Base-by-base conservation (phyloP, 2,329 filamentous ascomycete genomes). In the Fusarium piperis region DNA sequence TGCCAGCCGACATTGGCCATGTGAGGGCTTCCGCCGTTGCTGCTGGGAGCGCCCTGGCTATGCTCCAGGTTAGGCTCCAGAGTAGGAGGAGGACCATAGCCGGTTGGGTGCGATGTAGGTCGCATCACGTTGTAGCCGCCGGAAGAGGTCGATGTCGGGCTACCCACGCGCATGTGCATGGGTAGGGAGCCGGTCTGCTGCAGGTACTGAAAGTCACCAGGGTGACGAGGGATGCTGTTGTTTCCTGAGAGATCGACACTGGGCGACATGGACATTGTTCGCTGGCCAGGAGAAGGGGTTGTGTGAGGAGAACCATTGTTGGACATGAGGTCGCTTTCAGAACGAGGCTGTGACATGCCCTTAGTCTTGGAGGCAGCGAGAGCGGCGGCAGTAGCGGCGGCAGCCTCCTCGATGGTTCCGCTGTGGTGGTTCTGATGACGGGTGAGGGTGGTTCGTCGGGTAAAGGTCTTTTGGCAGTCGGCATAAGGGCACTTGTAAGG, bases 391-490 rank as follows among this genome's bases (percentile, higher is more conserved):
- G 94, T 97, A 6, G 94, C 94, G 4, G 91, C 93, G 3, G 94
- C 94, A 10, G 95, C 94, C 81, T 98, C 95, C 80, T 98, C 95
- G 16, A 98, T 93, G 0, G 95, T 98, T 44, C 95, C 96, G 20
- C 93, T 97, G 81, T 98, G 96, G 77, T 97, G 94, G 76, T 97
- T 97, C 83, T 98, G 94, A 80, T 99, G 96, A 57, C 96, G 91
- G 3, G 95, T 99, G 68, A 99, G 86, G 3, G 96, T 98, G 1
- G 96, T 98, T 72, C 95, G 92, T 64, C 96, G 92, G 11, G 96
- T 99, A 78, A 99, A 99, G 0, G 95, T 98, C 88, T 98, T 98
- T 79, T 98, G 95, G 82, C 96, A 99, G 81, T 98, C 95, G 66
- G 94, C 95, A 77, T 96, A 98, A 1, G 95, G 95, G 83, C 96